phyloP scores from a whole-genome alignment of 148 eudicot genomes.

The Vaccinium vitisidaea region DNA sequence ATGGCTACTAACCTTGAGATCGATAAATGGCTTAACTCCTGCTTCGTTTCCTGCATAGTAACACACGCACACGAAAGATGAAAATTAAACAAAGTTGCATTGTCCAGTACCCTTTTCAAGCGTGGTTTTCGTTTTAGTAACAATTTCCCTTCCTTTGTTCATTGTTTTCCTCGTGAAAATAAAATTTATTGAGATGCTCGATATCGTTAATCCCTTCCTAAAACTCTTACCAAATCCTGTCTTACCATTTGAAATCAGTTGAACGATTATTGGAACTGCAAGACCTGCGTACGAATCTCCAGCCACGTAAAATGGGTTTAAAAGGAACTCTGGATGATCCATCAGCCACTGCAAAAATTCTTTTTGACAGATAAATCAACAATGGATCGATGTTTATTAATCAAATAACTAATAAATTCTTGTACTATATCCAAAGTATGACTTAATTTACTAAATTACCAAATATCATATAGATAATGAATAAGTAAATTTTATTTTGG shows the following conservation, averaged over 20 bases:
- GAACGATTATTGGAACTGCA: conserved; percentile 42
- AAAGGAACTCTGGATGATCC: conserved; percentile 41
- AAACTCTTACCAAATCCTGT: too few relatives aligned
- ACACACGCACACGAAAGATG: not conserved
- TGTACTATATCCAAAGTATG: too few relatives aligned
- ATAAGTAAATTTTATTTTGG: not conserved
- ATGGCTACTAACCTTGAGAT: conserved; percentile 34
- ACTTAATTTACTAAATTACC: too few relatives aligned
- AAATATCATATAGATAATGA: too few relatives aligned
- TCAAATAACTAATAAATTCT: too few relatives aligned
- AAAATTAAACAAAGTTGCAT: not conserved
- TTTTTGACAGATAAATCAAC: not conserved
- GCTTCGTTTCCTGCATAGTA: conserved; percentile 42
- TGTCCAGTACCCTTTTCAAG: not conserved
- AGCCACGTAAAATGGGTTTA: conserved; percentile 54
- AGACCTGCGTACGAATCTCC: conserved; percentile 66
- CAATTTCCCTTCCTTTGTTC: too few relatives aligned
- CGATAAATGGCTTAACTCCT: conserved; percentile 33
- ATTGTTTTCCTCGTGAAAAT: too few relatives aligned
- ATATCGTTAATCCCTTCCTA: too few relatives aligned
- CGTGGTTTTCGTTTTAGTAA: not conserved
- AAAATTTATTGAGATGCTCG: too few relatives aligned
- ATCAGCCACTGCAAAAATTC: conserved; percentile 42
- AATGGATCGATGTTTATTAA: too few relatives aligned
- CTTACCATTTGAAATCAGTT: conserved; percentile 29